Percentiles rank a stretch among this genome's conserved stretches.
Conservation (phyloP, 1,284 basidiomycete species). For the Salmacisia buchloeana region DNA sequence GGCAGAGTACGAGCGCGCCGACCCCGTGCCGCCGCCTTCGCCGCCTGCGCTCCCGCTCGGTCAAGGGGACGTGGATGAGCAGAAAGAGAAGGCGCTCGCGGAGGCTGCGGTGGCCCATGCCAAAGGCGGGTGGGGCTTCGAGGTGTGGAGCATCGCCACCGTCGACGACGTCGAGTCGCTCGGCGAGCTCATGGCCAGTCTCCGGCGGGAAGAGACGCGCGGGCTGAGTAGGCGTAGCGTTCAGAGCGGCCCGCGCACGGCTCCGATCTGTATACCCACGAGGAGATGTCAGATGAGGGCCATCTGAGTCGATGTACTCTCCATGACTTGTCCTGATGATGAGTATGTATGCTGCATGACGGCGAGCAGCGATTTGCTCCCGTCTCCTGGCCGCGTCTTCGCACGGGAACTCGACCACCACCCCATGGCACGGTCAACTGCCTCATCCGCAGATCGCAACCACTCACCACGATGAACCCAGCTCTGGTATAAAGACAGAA, state of each 20-base stretch:
- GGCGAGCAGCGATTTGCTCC: no score
- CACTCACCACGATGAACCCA: no score
- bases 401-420: no score
- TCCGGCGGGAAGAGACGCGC: not conserved
- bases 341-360: no score
- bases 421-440: no score
- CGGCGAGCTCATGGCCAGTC: constrained; percentile 13
- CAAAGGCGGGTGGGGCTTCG: constrained; percentile 24
- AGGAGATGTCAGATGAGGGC: constrained; percentile 8
- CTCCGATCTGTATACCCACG: constrained; percentile 1
- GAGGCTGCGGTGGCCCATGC: no score
- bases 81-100: not conserved
- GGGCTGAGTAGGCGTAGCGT: not conserved
- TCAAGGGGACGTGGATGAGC: constrained; percentile 10
- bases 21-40: constrained; percentile 22
- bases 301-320: not conserved
- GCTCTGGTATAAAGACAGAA: no score
- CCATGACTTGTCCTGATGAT: no score
- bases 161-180: constrained; percentile 38
- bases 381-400: no score
- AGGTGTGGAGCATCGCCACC: constrained; percentile 41
- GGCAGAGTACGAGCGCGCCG: constrained; percentile 14
- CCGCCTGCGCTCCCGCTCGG: constrained; percentile 11
- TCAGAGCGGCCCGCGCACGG: not conserved
- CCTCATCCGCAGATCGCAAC: no score